Base-by-base conservation (phyloP, 768 basidiomycete species). In the Candolleomyces efflorescens region DNA sequence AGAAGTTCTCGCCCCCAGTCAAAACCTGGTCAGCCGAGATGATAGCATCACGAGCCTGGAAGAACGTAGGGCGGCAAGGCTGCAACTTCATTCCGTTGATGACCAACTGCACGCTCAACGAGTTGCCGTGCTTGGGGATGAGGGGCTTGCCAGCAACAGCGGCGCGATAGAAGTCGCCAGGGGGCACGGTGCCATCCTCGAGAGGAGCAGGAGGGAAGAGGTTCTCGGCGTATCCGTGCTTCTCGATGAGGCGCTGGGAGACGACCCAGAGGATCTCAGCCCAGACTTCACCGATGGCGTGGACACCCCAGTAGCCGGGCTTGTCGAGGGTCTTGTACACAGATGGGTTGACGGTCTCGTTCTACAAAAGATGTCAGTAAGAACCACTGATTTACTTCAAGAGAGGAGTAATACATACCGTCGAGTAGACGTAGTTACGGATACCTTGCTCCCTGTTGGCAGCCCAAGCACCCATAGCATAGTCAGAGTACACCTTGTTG, bases 391-490 rank as follows among this genome's bases (percentile, higher is more conserved):
- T 32, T 32, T 32, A 11, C 27, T 32, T 32, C 7, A 32, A 7
- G 32, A 32, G 11, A 32, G 32, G 32, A 1, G 32, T 1, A 11
- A 32, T 5, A 32, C 32, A 5, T 32, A 32, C 32, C 61, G 83
- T 82, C 60, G 92, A 93, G 78, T 98, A 98, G 10, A 79, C 71
- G 73, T 84, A 98, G 77, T 94, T 94, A 53, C 96, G 78, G 68
- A 98, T 97, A 43, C 94, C 96, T 0, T 59, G 68, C 0, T 61
- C 75, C 32, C 77, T 73, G 73, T 95, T 95, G 12, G 92, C 86
- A 50, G 95, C 95, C 96, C 96, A 99, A 7, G 90, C 81, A 49
- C 96, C 96, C 95, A 98, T 97, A 1, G 88, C 75, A 64, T 85
- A 94, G 69, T 94, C 89, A 3, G 81, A 79, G 74, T 94, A 91